Conservation (phyloP, 1,284 basidiomycete species). For the Leccinum pachyderme region DNA sequence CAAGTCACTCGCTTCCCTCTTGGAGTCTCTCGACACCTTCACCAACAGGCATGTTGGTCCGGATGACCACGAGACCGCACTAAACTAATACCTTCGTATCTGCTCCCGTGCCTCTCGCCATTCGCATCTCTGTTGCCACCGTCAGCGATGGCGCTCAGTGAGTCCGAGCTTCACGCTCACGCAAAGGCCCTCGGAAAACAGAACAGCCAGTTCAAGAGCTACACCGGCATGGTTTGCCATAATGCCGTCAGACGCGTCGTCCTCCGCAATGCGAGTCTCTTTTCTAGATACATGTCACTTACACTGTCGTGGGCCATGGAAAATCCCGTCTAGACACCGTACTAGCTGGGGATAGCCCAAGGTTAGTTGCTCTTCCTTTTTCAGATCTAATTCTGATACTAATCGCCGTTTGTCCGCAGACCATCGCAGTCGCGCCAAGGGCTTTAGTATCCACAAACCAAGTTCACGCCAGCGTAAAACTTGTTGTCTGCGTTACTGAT, state of each 20-base stretch:
- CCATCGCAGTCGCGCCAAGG: slow-evolving; percentile 85
- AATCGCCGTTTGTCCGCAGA: slow-evolving; percentile 61
- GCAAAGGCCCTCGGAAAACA: slow-evolving; percentile 74
- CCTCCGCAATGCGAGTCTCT: slow-evolving; percentile 75
- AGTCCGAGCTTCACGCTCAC: slow-evolving; percentile 79
- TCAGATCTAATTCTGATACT: slow-evolving; percentile 14
- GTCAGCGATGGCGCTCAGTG: slow-evolving; percentile 78
- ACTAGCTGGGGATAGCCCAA: slow-evolving; percentile 92
- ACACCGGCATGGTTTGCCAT: slow-evolving; percentile 98
- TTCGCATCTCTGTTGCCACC: slow-evolving; percentile 64
- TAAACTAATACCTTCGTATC: slow-evolving; percentile 81
- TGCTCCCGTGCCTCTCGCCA: slow-evolving; percentile 76
- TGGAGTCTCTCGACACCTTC: slow-evolving; percentile 86
- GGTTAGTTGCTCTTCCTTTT: slow-evolving; percentile 44
- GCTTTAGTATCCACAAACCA: slow-evolving; percentile 82
- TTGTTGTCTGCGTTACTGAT: slow-evolving; percentile 89
- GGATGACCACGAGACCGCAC: slow-evolving; percentile 67
- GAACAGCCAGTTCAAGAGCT: slow-evolving; percentile 87
- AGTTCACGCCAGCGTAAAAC: slow-evolving; percentile 74
- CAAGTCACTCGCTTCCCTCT: slow-evolving; percentile 56
- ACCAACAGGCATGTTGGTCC: slow-evolving; percentile 88
- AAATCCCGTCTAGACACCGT: slow-evolving; percentile 97
- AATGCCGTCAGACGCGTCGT: slow-evolving; percentile 92
- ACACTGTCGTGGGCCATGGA: slow-evolving; percentile 73
- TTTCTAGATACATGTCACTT: slow-evolving; percentile 1